Evolutionary conservation across 2,329 filamentous ascomycete species (phyloP).

Genomic region (Penicillium sclerotiorum): DNA sequence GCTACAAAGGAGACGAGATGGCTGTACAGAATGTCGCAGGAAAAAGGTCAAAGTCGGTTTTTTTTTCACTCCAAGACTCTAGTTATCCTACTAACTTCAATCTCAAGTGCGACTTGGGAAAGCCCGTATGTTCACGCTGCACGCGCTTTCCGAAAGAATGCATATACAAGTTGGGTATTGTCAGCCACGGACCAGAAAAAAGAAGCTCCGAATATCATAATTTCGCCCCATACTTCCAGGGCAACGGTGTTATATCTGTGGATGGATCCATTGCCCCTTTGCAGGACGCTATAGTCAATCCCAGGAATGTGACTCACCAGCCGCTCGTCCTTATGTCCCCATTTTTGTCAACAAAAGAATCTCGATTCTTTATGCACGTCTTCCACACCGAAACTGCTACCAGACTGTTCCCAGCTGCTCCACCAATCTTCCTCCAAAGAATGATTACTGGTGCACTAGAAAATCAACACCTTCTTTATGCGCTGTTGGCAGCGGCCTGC

Average conservation of each 20-base stretch:
- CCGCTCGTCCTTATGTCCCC: no score
- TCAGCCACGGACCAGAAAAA: conserved; percentile 10
- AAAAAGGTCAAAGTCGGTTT: conserved; percentile 32
- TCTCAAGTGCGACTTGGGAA: conserved; percentile 29
- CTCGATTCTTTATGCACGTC: conserved; percentile 29
- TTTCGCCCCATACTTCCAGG: no score
- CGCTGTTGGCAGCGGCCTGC: conserved; percentile 30
- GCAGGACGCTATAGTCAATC: not conserved
- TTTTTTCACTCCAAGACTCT: not conserved
- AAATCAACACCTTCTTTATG: conserved; percentile 31
- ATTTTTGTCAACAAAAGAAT: conserved; percentile 23
- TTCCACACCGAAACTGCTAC: conserved; percentile 30
- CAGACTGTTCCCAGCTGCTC: conserved; percentile 31
- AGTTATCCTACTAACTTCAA: not conserved
- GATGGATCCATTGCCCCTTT: no score
- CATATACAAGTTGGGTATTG: conserved; percentile 27
- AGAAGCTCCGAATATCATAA: no score
- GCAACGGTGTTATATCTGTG: no score
- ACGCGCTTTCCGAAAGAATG: conserved; percentile 28
- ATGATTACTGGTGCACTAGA: conserved; percentile 27
- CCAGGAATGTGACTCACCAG: not conserved
- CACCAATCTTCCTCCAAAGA: conserved; percentile 25
- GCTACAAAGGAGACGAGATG: conserved; percentile 29
- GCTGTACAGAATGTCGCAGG: conserved; percentile 33
- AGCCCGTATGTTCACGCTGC: conserved; percentile 30